A percentile compares a stretch with the other conserved stretches of the same genome.
phyloP scores from a whole-genome alignment of 2,329 filamentous ascomycete genomes.

The Aspergillus persii region DNA sequence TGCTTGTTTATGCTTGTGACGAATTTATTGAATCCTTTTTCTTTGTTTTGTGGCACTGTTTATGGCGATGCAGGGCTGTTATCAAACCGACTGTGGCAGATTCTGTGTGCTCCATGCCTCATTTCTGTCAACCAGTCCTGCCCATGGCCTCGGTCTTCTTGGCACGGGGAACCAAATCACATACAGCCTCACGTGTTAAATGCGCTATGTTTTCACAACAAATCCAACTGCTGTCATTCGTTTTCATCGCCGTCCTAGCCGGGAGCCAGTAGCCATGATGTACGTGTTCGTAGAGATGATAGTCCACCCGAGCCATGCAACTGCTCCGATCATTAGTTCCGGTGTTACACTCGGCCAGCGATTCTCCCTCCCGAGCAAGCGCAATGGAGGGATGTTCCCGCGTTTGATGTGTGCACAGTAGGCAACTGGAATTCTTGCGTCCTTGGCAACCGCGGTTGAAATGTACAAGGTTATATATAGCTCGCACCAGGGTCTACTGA shows the following conservation, averaged over 20 bases:
- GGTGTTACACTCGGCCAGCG: not conserved
- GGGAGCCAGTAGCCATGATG: not conserved
- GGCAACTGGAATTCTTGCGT: conserved; percentile 1
- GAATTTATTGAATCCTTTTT: conserved; percentile 2
- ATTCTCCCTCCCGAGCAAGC: not conserved
- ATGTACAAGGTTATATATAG: not conserved
- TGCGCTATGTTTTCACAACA: not conserved
- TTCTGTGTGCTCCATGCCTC: not conserved
- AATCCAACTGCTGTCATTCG: conserved; percentile 9
- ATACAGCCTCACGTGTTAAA: not conserved
- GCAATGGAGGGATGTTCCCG: not conserved
- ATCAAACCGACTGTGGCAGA: not conserved
- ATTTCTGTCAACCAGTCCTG: not conserved
- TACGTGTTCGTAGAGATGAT: not conserved
- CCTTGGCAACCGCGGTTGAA: not conserved
- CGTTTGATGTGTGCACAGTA: not conserved
- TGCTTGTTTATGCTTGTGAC: conserved; percentile 10
- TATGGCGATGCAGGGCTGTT: conserved; percentile 7
- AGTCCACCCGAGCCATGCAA: not conserved
- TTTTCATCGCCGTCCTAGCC: not conserved
- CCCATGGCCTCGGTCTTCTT: not conserved
- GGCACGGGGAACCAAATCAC: not conserved
- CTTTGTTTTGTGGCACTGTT: conserved; percentile 11
- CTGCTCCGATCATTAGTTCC: not conserved
- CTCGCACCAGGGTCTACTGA: not conserved